These are phyloP conservation scores for Ogataea siamensis DNA, from an alignment of 805 yeast genomes.

Conservation along the genomic window DNA sequence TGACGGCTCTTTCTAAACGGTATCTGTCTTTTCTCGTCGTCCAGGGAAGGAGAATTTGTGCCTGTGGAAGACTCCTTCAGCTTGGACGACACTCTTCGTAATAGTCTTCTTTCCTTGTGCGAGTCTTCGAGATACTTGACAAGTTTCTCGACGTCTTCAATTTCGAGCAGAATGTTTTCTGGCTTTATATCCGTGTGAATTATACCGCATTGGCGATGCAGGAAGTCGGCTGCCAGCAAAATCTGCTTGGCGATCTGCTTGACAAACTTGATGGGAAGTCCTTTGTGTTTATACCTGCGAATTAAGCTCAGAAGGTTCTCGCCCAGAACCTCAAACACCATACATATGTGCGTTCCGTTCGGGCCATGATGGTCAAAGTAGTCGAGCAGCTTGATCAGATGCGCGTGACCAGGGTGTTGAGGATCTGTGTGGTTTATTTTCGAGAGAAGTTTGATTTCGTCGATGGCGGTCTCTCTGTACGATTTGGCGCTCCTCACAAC, in stretches of 20 bases:
- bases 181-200: conserved; percentile 79
- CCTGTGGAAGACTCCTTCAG: conserved; percentile 22
- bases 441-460: conserved; percentile 80
- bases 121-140: conserved; percentile 43
- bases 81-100: conserved; percentile 28
- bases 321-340: conserved; percentile 97
- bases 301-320: conserved; percentile 87
- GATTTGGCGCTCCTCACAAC: conserved; percentile 88
- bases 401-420: conserved; percentile 76
- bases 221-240: conserved; percentile 52
- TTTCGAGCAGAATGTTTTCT: conserved; percentile 59
- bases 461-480: conserved; percentile 91
- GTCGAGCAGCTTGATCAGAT: conserved; percentile 78
- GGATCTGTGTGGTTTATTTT: conserved; percentile 61
- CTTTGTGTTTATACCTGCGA: conserved; percentile 56
- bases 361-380: conserved; percentile 84
- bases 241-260: conserved; percentile 60
- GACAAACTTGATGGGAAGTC: conserved; percentile 51
- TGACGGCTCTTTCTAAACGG: conserved; percentile 35
- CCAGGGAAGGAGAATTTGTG: conserved; percentile 14
- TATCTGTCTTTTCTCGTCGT: conserved; percentile 20
- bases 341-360: conserved; percentile 89
- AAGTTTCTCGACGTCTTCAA: conserved; percentile 52
- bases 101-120: conserved; percentile 35
- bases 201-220: conserved; percentile 61